These are phyloP conservation scores for Lachnellula occidentalis DNA, from an alignment of 2,329 filamentous ascomycete genomes.

Conservation along the genomic window DNA sequence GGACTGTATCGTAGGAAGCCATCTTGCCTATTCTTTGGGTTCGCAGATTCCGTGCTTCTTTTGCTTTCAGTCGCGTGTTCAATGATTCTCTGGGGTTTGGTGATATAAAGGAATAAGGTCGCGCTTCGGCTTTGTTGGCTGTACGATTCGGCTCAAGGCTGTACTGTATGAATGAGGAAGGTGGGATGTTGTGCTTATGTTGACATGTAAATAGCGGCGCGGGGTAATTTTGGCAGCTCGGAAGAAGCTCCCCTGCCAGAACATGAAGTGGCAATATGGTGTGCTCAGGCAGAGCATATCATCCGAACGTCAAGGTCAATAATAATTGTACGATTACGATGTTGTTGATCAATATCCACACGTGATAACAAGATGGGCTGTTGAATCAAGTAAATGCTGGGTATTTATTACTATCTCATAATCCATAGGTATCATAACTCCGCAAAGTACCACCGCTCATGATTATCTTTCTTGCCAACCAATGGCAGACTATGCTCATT, in stretches of 20 bases:
- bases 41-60: neutral
- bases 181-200: constrained; percentile 9
- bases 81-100: neutral
- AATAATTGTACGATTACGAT: neutral
- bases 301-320: neutral
- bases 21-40: constrained; percentile 8
- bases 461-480: neutral
- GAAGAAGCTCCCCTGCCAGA: neutral
- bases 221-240: neutral
- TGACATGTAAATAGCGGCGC: neutral
- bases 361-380: neutral
- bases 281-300: too few relatives aligned
- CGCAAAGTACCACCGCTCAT: neutral
- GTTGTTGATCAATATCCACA: neutral
- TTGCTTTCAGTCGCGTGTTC: neutral
- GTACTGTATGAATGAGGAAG: neutral
- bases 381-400: neutral
- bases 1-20: constrained; percentile 33
- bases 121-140: neutral
- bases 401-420: constrained; percentile 1
- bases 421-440: constrained; percentile 2
- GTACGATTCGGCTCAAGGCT: neutral
- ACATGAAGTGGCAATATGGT: neutral
- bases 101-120: neutral
- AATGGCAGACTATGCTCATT: constrained; percentile 8